Evolutionary conservation across 2,329 filamentous ascomycete genomes (phyloP), one percentile per base, ranked within the genome.

Genomic region (Colletotrichum spaethianum): DNA sequence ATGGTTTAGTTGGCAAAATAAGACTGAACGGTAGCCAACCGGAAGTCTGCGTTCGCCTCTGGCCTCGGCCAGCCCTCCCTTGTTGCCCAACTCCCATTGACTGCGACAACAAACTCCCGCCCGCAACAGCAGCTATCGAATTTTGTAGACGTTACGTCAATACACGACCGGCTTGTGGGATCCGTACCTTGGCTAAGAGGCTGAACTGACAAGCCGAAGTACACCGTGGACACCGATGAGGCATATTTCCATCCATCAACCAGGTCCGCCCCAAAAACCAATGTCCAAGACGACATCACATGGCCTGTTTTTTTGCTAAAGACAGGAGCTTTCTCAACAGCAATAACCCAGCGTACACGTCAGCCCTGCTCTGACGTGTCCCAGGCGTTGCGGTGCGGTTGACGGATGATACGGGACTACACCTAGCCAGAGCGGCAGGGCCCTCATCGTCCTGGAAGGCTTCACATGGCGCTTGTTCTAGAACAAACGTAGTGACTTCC

Each of bases 341-440:
- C 36, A 20, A 26, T 33, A 20, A 26, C 33, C 16, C 3, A 36
- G 36, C 42, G 26, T 56, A 38, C 57, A 44, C 64, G 69, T 68
- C 68, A 71, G 33, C 31, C 57, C 40, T 59, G 26, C 28, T 67
- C 64, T 71, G 69, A 72, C 69, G 64, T 68, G 64, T 63, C 20
- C 63, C 12, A n/a, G 36, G 33, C 20, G 11, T 23, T 48, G 44
- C 38, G 57, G 36, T 55, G 23, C 48, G 38, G 31, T 44, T 44
- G 42, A 56, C 23, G 50, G 57, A 44, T 42, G 40, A 36, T 12
- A 57, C 42, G 50, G 50, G 62, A 28, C 50, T 31, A 23, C 18
- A 20, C 38, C 38, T 38, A 57, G 26, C 36, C 26, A 23, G 33
- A 23, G 28, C 33, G n/a, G 23, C 33, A 16, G 36, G 44, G n/a